These are phyloP conservation scores for Aspergillus niger DNA, from an alignment of 2,329 filamentous ascomycete genomes.

Conservation along the genomic window DNA sequence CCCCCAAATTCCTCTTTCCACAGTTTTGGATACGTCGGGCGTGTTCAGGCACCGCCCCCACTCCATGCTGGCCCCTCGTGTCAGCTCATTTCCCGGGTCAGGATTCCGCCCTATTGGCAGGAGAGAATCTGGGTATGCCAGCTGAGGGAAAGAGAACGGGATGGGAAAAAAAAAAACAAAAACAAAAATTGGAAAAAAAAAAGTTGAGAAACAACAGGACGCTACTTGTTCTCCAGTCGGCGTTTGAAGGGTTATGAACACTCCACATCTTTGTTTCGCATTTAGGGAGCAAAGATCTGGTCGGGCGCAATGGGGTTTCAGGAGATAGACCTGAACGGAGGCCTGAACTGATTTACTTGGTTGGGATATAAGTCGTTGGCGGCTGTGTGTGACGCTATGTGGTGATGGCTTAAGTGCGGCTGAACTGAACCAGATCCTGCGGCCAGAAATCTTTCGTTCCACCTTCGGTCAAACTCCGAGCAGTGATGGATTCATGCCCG, in stretches of 20 bases:
- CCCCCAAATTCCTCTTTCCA: not conserved
- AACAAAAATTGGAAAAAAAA: no score
- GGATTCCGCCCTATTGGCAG: not conserved
- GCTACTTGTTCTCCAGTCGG: not conserved
- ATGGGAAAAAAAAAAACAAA: not conserved
- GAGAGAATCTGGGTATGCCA: not conserved
- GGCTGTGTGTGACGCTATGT: not conserved
- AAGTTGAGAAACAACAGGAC: not conserved
- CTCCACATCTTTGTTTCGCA: not conserved
- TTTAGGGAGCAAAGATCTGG: not conserved
- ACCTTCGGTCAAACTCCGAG: not conserved
- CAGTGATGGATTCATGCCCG: not conserved
- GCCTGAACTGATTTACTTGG: not conserved
- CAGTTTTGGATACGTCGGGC: not conserved
- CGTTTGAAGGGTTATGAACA: not conserved
- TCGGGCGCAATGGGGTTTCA: not conserved
- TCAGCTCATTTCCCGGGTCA: not conserved
- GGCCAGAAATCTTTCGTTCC: not conserved
- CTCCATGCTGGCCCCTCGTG: not conserved
- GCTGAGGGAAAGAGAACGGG: not conserved
- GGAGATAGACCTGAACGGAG: not conserved
- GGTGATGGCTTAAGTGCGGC: not conserved
- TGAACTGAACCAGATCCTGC: not conserved
- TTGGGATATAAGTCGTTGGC: not conserved
- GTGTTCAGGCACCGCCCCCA: not conserved